Base-by-base conservation (phyloP, 2,329 filamentous ascomycete genomes). In the Aureobasidium melanogenum region DNA sequence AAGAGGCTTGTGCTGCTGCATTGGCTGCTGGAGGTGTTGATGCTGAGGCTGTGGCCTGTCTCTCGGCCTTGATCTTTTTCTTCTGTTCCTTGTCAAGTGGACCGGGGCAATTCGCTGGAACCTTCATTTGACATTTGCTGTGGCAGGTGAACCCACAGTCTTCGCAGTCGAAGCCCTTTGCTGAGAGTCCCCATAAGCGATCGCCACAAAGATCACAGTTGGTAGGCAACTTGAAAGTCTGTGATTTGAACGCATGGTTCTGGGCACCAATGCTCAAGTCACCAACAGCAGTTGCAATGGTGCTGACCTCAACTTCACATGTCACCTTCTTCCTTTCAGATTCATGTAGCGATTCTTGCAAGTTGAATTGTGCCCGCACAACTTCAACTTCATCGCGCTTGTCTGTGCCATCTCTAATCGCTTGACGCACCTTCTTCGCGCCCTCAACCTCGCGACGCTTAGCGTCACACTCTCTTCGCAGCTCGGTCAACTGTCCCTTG, bases 91-190 rank as follows among this genome's bases (percentile, higher is more conserved):
- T 99, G 65, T 82, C 87, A 71, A 94, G 85, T 71, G 97, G 94
- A 54, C 94, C 94, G 0, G 94, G 94, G 70, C 94, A 99, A 71
- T 96, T 90, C 8, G 94, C 89, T 0, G 94, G 91, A 0, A 97
- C 94, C 75, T 97, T 99, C 88, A 99, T 94, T 77, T 99, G 91
- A 73, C 94, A 99, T 77, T 99, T 99, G 79, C 87, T 95, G 76
- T 99, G 94, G 71, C 94, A 99, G 1, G 92, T 97, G 76, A 97
- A 99, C 36, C 95, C 94, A 70, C 94, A 99, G 73, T 97, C 93
- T 67, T 88, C 85, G 71, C 94, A 99, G 72, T 96, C 92, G 71
- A 96, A 95, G 0, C 94, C 94, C 76, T 99, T 99, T 39, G 94
- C 93, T 32, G 91, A 96, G 43, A 99, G 75, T 0, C 94, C 94